Evolutionary conservation across 75 land plant species (phyloP), one percentile per base, ranked within the genome.

Genomic region (Pinus albicaulis): DNA sequence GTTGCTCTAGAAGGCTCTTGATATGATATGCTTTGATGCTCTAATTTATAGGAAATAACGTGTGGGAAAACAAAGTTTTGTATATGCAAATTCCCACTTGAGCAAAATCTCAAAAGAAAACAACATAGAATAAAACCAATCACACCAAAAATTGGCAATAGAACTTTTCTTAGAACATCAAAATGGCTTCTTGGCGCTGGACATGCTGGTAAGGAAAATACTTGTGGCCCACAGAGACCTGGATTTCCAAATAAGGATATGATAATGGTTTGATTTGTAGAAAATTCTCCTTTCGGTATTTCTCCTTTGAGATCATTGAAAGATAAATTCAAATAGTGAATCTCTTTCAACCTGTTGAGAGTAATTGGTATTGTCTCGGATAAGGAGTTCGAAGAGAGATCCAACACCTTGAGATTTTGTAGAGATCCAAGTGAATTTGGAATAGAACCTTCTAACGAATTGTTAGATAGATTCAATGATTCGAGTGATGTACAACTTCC

Each of bases 301-400:
- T 82, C 41, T 13, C 87, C 87, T 19, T 62, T 36, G 6, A 85
- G 52, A 14, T 72, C 31, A 55, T 85, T 85, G 23, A 68, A 75
- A 15, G 87, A 85, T 16, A 85, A 77, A 53, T 82, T 82, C 59
- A 85, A 23, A 56, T 56, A 82, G 53, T 38, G 16, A 48, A 84
- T 36, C 60, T n/a, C 19, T 1, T 0, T 64, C 28, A 76, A 23
- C 26, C 31, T 59, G 55, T 28, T 79, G 1, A 84, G 59, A 24
- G 73, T 63, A 36, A 14, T 12, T 28, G 86, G 86, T 24, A 83
- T 60, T 11, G 65, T 1, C 4, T 76, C 76, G 0, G 76, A 74
- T 1, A 79, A 55, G 14, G 61, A 74, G 70, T 79, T 79, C 23
- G 2, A 23, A 4, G 74, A 71, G n/a, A 78, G 1, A 28, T 28